These are phyloP conservation scores for Aspergillus wentii DNA, from an alignment of 495 filamentous ascomycete genomes.

Conservation along the genomic window DNA sequence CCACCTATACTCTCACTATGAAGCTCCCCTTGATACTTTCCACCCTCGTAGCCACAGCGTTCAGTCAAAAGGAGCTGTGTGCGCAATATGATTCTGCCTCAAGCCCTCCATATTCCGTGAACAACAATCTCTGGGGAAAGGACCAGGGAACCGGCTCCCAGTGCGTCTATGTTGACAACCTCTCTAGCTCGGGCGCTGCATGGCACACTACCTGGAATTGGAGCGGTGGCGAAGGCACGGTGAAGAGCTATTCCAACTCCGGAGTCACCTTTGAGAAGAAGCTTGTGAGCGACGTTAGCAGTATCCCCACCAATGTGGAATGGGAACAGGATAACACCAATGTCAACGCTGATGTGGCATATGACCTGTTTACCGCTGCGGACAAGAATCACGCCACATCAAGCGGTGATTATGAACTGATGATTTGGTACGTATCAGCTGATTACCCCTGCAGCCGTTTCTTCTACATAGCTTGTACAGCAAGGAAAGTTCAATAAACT, in stretches of 20 bases:
- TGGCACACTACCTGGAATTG: slow-evolving; percentile 41
- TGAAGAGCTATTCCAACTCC: slow-evolving; percentile 44
- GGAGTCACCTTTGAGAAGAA: slow-evolving; percentile 22
- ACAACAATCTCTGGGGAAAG: slow-evolving; percentile 46
- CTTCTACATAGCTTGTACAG: neutral
- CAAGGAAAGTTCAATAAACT: neutral
- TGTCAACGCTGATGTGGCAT: slow-evolving; percentile 40
- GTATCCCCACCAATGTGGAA: slow-evolving; percentile 29
- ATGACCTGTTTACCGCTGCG: slow-evolving; percentile 43
- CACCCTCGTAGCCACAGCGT: slow-evolving; percentile 2
- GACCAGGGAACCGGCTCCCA: slow-evolving; percentile 30
- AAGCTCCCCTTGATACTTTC: neutral
- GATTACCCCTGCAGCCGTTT: neutral
- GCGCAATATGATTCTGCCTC: slow-evolving; percentile 32
- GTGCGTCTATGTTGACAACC: slow-evolving; percentile 34
- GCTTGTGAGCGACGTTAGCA: slow-evolving; percentile 25
- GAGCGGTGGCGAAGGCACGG: slow-evolving; percentile 31
- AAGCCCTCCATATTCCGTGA: slow-evolving; percentile 31
- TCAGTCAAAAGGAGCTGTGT: slow-evolving; percentile 24
- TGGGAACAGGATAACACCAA: slow-evolving; percentile 36
- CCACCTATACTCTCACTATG: neutral
- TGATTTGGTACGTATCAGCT: slow-evolving; percentile 38
- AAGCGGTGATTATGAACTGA: slow-evolving; percentile 44
- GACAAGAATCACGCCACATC: slow-evolving; percentile 39
- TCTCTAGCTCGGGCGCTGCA: slow-evolving; percentile 20